A percentile compares a stretch with the other conserved stretches of the same genome.
Conservation (phyloP, 2,329 filamentous ascomycete genomes). For the Beauveria bassiana region DNA sequence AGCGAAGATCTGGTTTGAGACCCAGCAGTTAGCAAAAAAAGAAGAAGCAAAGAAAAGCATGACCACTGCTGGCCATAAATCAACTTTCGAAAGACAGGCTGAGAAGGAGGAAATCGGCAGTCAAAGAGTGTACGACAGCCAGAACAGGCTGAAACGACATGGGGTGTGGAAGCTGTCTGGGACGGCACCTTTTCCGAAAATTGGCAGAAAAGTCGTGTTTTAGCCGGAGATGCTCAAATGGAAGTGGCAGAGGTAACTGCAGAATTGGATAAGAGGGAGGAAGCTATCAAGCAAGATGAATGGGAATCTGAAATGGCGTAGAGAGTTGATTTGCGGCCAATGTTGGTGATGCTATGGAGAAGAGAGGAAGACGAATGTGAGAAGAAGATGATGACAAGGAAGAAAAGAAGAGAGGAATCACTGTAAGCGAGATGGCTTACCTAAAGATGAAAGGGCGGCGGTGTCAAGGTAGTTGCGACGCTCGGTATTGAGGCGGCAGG, state of each 20-base stretch:
- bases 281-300: conserved; percentile 51
- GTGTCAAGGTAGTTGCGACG: conserved; percentile 10
- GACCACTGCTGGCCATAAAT: too few relatives aligned
- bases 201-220: neutral
- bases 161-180: neutral
- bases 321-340: conserved; percentile 35
- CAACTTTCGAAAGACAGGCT: neutral
- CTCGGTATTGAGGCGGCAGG: conserved; percentile 14
- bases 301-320: conserved; percentile 26
- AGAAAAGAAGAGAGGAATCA: conserved; percentile 5
- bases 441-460: conserved; percentile 14
- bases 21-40: conserved; percentile 6
- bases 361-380: conserved; percentile 26
- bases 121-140: neutral
- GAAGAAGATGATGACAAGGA: conserved; percentile 14
- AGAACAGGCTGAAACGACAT: neutral
- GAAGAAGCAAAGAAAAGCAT: neutral
- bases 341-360: conserved; percentile 38
- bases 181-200: conserved; percentile 1
- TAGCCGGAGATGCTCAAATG: neutral
- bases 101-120: neutral
- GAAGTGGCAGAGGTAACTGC: conserved; percentile 3
- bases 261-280: conserved; percentile 36
- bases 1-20: conserved; percentile 22
- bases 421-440: conserved; percentile 11